Evolutionary conservation across 2,329 filamentous ascomycete species (phyloP).

Genomic region (Lachnellula subtilissima): DNA sequence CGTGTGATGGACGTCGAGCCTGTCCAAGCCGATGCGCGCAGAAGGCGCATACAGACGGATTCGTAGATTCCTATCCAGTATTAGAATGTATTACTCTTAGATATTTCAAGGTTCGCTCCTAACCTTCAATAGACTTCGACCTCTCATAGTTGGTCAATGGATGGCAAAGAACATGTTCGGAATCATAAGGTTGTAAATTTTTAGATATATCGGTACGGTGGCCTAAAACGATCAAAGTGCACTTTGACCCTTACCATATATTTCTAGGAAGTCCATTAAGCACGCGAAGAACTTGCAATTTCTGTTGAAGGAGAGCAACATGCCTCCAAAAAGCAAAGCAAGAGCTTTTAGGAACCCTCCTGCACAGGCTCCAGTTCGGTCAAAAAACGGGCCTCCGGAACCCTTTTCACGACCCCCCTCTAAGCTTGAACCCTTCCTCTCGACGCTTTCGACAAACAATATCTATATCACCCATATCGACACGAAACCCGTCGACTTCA

Average conservation of each 20-base stretch:
- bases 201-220: conserved; percentile 13
- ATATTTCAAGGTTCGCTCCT: not conserved
- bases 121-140: conserved; percentile 28
- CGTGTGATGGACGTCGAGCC: conserved; percentile 26
- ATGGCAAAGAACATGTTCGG: conserved; percentile 9
- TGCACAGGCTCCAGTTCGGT: not conserved
- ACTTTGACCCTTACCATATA: not conserved
- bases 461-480: conserved; percentile 87
- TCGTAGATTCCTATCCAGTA: conserved; percentile 22
- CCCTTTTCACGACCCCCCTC: conserved; percentile 66
- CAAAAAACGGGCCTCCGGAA: conserved; percentile 40
- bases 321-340: conserved; percentile 31
- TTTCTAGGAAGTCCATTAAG: not conserved
- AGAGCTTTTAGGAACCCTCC: conserved; percentile 21
- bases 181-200: conserved; percentile 6
- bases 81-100: conserved; percentile 5
- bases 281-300: not conserved
- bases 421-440: conserved; percentile 60
- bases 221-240: not conserved
- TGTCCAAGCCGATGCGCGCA: conserved; percentile 30
- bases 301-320: conserved; percentile 12
- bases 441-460: conserved; percentile 59
- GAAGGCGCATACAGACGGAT: conserved; percentile 30
- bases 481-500: conserved; percentile 61
- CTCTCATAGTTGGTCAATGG: conserved; percentile 26